Evolutionary conservation across 2,329 filamentous ascomycete species (phyloP).

Genomic region (Curvularia spicifera): DNA sequence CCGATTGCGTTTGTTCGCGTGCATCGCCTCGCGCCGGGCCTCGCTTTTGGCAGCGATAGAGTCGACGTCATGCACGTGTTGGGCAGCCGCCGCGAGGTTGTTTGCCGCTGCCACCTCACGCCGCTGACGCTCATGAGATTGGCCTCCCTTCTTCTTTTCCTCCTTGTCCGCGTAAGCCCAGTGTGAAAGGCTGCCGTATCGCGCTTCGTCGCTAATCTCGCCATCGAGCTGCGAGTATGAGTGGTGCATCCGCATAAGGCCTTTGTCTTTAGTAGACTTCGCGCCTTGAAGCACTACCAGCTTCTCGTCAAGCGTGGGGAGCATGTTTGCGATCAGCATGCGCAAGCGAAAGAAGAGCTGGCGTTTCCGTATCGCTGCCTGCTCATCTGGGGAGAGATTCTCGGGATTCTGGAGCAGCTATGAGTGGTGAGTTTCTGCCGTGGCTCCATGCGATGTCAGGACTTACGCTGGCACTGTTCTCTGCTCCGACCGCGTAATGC

Average conservation of each 20-base stretch:
- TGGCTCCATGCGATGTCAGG: slow-evolving; percentile 39
- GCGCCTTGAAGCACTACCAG: slow-evolving; percentile 95
- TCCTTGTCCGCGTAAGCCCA: slow-evolving; percentile 93
- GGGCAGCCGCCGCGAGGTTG: slow-evolving; percentile 70
- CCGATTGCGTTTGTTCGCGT: slow-evolving; percentile 72
- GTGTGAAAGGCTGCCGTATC: slow-evolving; percentile 87
- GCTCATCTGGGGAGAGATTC: slow-evolving; percentile 42
- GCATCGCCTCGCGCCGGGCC: slow-evolving; percentile 79
- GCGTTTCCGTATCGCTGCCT: slow-evolving; percentile 68
- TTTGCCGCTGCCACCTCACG: slow-evolving; percentile 80
- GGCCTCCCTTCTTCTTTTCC: slow-evolving; percentile 61
- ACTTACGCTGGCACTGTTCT: slow-evolving; percentile 51
- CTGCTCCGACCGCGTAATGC: slow-evolving; percentile 43
- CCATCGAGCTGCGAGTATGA: slow-evolving; percentile 84
- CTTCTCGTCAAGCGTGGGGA: slow-evolving; percentile 93
- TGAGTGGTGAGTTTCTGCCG: slow-evolving; percentile 28
- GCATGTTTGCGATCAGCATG: slow-evolving; percentile 79
- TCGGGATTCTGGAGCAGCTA: slow-evolving; percentile 39
- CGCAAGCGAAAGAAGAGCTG: slow-evolving; percentile 80
- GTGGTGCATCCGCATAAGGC: slow-evolving; percentile 82
- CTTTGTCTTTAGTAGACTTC: slow-evolving; percentile 84
- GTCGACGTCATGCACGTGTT: slow-evolving; percentile 79
- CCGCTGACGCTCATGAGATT: slow-evolving; percentile 73
- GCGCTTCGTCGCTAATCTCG: slow-evolving; percentile 93
- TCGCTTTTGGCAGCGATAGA: slow-evolving; percentile 82